Evolutionary conservation across 495 filamentous ascomycete species (phyloP).

Genomic region (Schizothecium vesticola): DNA sequence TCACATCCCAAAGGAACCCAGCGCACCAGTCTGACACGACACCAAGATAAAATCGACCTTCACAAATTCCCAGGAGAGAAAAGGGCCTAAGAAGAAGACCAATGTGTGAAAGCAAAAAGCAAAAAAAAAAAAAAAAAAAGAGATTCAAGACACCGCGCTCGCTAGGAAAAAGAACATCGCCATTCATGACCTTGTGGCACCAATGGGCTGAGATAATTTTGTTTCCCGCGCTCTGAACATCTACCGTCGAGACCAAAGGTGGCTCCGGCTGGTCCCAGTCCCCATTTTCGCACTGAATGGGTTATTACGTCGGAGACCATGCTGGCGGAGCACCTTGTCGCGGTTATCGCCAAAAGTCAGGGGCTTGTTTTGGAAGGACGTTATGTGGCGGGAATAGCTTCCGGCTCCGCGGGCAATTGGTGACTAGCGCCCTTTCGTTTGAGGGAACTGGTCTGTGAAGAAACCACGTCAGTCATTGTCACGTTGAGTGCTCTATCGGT

Average conservation of each 20-base stretch:
- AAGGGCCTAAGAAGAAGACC: not conserved
- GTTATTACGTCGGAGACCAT: not conserved
- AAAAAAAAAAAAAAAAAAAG: slow-evolving; percentile 4
- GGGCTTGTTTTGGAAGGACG: not conserved
- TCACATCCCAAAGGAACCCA: not conserved
- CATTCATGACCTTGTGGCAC: not conserved
- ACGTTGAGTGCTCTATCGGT: not conserved
- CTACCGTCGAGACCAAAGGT: not conserved
- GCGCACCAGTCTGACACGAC: not conserved
- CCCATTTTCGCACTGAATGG: not conserved
- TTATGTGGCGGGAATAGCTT: not conserved
- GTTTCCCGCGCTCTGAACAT: slow-evolving; percentile 10
- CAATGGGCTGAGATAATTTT: not conserved
- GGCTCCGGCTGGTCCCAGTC: not conserved
- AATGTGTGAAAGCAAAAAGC: slow-evolving; percentile 1
- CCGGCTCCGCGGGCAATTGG: not conserved
- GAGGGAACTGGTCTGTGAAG: slow-evolving; percentile 17
- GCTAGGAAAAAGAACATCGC: slow-evolving; percentile 6
- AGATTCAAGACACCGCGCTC: slow-evolving; percentile 12
- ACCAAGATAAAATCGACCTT: not conserved
- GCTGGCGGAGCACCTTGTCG: not conserved
- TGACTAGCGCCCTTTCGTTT: slow-evolving; percentile 7
- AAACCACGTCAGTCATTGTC: not conserved
- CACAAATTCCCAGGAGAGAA: not conserved
- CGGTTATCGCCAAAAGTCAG: not conserved